These are phyloP conservation scores for Tuber borchii DNA, from an alignment of 495 filamentous ascomycete species.

Conservation along the genomic window DNA sequence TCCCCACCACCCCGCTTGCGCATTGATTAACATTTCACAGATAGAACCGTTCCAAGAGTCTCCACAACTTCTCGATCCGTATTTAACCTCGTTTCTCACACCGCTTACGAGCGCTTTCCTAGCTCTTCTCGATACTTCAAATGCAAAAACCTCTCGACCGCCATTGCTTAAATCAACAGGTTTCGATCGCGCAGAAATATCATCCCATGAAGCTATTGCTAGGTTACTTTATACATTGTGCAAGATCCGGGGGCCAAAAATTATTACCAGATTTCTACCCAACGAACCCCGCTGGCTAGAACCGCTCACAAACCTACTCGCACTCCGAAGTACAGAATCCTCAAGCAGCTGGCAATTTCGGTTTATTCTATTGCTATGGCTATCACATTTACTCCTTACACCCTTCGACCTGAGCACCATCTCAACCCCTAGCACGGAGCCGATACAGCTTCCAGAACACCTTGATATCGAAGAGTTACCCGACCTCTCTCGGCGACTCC, in stretches of 20 bases:
- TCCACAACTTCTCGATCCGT: slow-evolving; percentile 88
- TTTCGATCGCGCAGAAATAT: slow-evolving; percentile 47
- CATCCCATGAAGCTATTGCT: slow-evolving; percentile 64
- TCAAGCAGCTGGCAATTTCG: slow-evolving; percentile 67
- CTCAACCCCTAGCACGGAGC: slow-evolving; percentile 51
- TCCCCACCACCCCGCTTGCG: background rate
- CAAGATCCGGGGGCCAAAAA: slow-evolving; percentile 89
- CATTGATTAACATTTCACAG: slow-evolving; percentile 46
- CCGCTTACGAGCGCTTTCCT: slow-evolving; percentile 67
- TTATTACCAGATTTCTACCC: slow-evolving; percentile 79
- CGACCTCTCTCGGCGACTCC: slow-evolving; percentile 59
- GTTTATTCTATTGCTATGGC: slow-evolving; percentile 83
- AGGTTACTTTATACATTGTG: slow-evolving; percentile 80
- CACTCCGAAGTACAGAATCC: slow-evolving; percentile 4
- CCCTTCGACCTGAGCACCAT: slow-evolving; percentile 87
- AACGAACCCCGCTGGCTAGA: slow-evolving; percentile 82
- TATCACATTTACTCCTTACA: slow-evolving; percentile 84
- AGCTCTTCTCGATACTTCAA: slow-evolving; percentile 50
- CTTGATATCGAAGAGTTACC: slow-evolving; percentile 52
- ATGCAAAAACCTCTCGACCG: background rate
- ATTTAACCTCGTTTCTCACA: slow-evolving; percentile 67
- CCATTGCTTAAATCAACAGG: slow-evolving; percentile 40
- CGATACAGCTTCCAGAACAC: slow-evolving; percentile 26
- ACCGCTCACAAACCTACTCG: slow-evolving; percentile 48
- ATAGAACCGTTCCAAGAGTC: slow-evolving; percentile 93